Percentiles rank a stretch among this genome's conserved stretches.
These are phyloP conservation scores for Glycine latifolia DNA, from an alignment of 306 rosid species.

Conservation along the genomic window DNA sequence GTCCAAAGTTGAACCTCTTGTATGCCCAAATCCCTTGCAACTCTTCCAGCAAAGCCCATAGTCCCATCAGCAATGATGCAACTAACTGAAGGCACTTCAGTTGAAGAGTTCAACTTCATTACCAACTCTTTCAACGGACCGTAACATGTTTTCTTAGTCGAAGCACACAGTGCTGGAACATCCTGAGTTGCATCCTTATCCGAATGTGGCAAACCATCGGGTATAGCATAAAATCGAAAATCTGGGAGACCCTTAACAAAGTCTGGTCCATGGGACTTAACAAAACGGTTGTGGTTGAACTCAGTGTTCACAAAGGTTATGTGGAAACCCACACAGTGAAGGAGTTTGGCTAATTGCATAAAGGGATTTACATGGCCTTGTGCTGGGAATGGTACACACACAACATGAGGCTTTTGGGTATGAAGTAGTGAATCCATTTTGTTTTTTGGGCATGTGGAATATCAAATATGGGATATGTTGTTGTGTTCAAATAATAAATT, in stretches of 20 bases:
- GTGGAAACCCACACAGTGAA: background rate
- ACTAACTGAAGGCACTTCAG: too few species aligned
- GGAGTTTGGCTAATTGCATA: background rate
- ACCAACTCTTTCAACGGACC: slow-evolving; percentile 26
- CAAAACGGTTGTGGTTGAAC: background rate
- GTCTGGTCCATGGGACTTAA: background rate
- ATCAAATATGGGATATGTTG: too few species aligned
- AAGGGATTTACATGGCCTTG: background rate
- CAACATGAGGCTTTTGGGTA: background rate
- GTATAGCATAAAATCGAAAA: slow-evolving; percentile 32
- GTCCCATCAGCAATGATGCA: too few species aligned
- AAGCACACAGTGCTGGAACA: background rate
- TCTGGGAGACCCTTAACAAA: slow-evolving; percentile 14
- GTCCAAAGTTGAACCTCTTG: too few species aligned
- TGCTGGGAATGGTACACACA: background rate
- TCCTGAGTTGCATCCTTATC: slow-evolving; percentile 40
- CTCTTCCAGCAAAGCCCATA: too few species aligned
- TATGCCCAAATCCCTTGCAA: too few species aligned
- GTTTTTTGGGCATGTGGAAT: background rate
- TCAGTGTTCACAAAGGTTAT: background rate
- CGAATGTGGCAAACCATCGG: slow-evolving; percentile 12
- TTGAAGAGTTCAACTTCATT: background rate
- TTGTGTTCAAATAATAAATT: background rate
- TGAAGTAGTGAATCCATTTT: background rate
- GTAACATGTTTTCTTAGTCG: background rate